Evolutionary conservation across 305 asterid species (phyloP).

Genomic region (Solanum hybrid): DNA sequence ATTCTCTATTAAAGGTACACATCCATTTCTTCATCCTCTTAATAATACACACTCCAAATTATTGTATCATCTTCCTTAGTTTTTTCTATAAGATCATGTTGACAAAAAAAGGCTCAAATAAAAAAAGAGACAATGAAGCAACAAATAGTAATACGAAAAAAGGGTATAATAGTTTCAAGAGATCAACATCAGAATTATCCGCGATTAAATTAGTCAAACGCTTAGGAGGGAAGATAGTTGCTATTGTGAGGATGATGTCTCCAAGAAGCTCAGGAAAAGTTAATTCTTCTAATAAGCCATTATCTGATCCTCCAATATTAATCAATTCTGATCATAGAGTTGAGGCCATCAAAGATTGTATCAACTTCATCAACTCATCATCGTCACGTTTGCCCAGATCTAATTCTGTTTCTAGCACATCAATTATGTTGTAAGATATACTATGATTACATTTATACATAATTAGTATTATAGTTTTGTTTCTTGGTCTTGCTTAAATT

Average conservation of each 20-base stretch:
- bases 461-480: neutral
- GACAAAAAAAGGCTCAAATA: neutral
- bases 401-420: constrained; percentile 26
- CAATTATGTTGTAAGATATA: neutral
- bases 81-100: neutral
- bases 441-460: neutral
- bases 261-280: constrained; percentile 21
- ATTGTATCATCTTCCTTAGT: neutral
- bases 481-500: neutral
- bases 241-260: constrained; percentile 18
- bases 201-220: constrained; percentile 33
- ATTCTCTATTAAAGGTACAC: neutral
- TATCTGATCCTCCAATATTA: constrained; percentile 25
- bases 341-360: constrained; percentile 75
- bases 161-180: constrained; percentile 31
- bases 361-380: constrained; percentile 68
- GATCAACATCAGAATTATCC: constrained; percentile 17
- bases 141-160: neutral
- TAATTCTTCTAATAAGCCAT: constrained; percentile 19
- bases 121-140: neutral
- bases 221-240: constrained; percentile 29
- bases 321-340: constrained; percentile 55
- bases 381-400: constrained; percentile 51
- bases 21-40: neutral
- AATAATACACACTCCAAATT: neutral